These are phyloP conservation scores for Leccinum olivaceopallidum DNA, from an alignment of 768 basidiomycete genomes.

Conservation along the genomic window DNA sequence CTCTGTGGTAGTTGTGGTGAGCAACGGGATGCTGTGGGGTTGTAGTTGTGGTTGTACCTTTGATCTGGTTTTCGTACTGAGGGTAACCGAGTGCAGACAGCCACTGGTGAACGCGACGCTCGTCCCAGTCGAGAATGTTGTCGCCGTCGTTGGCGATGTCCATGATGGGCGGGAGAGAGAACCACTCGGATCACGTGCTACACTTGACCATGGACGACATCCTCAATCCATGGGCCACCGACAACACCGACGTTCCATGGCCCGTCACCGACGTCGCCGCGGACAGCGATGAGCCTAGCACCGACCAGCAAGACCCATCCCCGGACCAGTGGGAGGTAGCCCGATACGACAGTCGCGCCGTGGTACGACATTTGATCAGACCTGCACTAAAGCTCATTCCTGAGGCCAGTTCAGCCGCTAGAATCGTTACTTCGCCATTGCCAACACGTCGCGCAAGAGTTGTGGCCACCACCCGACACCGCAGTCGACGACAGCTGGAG, in stretches of 20 bases:
- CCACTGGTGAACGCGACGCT: constrained; percentile 79
- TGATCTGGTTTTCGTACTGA: constrained; percentile 82
- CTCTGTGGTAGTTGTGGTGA: constrained; percentile 46
- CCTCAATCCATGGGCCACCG: constrained; percentile 79
- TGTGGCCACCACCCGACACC: constrained; percentile 47
- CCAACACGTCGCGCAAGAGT: constrained; percentile 47
- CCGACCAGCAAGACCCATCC: background rate
- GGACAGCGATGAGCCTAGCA: background rate
- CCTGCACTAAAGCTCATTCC: constrained; percentile 18
- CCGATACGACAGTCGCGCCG: constrained; percentile 54
- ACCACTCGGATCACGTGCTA: constrained; percentile 21
- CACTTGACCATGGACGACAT: constrained; percentile 34
- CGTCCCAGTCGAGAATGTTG: constrained; percentile 65
- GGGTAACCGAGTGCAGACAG: constrained; percentile 74
- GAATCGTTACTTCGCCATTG: constrained; percentile 56
- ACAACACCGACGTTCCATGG: constrained; percentile 19
- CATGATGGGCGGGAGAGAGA: constrained; percentile 19
- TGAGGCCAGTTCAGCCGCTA: constrained; percentile 46
- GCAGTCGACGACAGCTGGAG: constrained; percentile 37
- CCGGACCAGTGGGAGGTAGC: constrained; percentile 70
- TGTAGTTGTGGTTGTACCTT: constrained; percentile 46
- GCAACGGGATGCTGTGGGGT: background rate
- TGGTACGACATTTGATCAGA: constrained; percentile 48
- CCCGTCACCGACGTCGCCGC: background rate
- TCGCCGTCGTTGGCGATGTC: constrained; percentile 31